Base-by-base conservation (phyloP, 2,329 filamentous ascomycete genomes). In the Nemania sp. region DNA sequence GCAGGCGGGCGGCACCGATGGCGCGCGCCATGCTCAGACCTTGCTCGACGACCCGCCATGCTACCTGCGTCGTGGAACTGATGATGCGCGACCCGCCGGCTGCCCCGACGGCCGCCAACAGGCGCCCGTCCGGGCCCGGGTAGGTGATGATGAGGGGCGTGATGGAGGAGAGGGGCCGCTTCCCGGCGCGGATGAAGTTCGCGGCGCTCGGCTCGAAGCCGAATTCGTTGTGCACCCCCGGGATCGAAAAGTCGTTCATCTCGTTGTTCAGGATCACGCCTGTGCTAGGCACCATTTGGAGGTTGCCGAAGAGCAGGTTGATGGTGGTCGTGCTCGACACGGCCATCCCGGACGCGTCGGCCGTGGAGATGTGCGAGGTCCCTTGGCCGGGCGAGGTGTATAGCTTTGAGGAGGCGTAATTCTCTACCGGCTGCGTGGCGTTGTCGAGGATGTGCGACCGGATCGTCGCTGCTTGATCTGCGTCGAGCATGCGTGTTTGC, bases 81-180 rank as follows among this genome's bases (percentile, higher is more conserved):
- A 94, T 93, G 81, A 97, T 97, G 29, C 92, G 87, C 22, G 89
- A 92, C 2, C 93, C 94, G 35, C 94, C 94, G 0, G 93, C 93
- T 0, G 93, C 90, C 47, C 93, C 93, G 7, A 92, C 86, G 62
- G 89, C 83, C 64, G 92, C 87, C 76, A 90, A 91, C 1, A 97
- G 84, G 6, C 35, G 0, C 83, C 6, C 18, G 24, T 22, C 1
- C 11, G 26, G 8, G 2, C 18, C n/a, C 0, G 53, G 18, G 5
- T 22, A 8, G 8, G 60, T 51, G 70, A 90, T 88, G 59, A 97
- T 94, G 64, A 93, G 84, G 3, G 94, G 93, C 0, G 91, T 89
- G 73, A 96, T 94, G 70, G 92, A 94, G 1, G 91, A 94, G 3
- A 98, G 83, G 0, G 94, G 93, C 0, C 95, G 88, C 80, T 98